Evolutionary conservation across 805 yeast species (phyloP).

Genomic region (Suhomyces vadensis): DNA sequence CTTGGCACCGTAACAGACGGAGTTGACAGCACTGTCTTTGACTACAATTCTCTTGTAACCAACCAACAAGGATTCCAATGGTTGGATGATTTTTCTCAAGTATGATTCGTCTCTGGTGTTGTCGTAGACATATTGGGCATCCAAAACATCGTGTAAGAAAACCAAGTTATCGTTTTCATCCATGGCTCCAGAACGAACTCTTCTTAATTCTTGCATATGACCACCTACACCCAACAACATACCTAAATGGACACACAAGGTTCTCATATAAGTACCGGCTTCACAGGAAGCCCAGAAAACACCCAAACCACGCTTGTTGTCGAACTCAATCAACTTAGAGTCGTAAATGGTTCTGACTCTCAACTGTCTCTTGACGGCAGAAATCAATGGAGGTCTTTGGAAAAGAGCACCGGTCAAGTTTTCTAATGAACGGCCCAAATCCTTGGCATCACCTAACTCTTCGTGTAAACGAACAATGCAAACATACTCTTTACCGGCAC

Average conservation of each 20-base stretch:
- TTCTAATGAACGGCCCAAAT: slow-evolving; percentile 82
- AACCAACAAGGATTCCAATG: slow-evolving; percentile 87
- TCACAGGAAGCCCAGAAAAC: slow-evolving; percentile 99
- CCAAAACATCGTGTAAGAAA: slow-evolving; percentile 94
- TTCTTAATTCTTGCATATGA: slow-evolving; percentile 99
- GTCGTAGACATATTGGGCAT: slow-evolving; percentile 97
- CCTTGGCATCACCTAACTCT: slow-evolving; percentile 86
- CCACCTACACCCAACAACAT: slow-evolving; percentile 99
- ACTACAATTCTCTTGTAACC: slow-evolving; percentile 98
- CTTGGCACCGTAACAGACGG: slow-evolving; percentile 98
- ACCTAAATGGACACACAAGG: slow-evolving; percentile 97
- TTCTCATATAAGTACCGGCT: slow-evolving; percentile 99
- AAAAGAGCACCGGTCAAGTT: slow-evolving; percentile 97
- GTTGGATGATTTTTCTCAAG: slow-evolving; percentile 89
- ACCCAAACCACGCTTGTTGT: slow-evolving; percentile 93
- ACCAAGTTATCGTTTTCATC: slow-evolving; percentile 89
- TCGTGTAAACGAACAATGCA: slow-evolving; percentile 96
- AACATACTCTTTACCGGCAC: slow-evolving; percentile 99
- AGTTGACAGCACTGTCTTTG: slow-evolving; percentile 90
- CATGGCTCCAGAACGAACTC: slow-evolving; percentile 97
- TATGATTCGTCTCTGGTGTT: slow-evolving; percentile 96
- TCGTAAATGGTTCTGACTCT: slow-evolving; percentile 98
- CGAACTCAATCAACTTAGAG: slow-evolving; percentile 92
- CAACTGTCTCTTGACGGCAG: slow-evolving; percentile 98
- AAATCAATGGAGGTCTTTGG: slow-evolving; percentile 98